phyloP scores from a whole-genome alignment of 768 basidiomycete genomes.

The Suillus decipiens region DNA sequence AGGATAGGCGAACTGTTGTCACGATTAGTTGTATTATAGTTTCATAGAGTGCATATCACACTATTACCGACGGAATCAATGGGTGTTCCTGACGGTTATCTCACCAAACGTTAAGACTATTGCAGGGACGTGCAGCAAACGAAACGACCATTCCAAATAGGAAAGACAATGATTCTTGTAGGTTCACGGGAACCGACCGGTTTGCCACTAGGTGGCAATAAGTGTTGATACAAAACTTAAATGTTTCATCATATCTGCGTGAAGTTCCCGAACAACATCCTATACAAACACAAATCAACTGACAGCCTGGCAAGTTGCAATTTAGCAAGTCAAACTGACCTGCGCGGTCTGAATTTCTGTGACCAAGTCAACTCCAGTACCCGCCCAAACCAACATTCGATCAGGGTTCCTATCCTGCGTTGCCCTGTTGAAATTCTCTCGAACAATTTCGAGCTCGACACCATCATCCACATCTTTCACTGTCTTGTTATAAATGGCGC shows the following conservation, averaged over 20 bases:
- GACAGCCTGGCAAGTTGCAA: slow-evolving; percentile 4
- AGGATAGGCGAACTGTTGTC: slow-evolving; percentile 15
- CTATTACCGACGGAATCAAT: slow-evolving; percentile 7
- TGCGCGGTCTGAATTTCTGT: slow-evolving; percentile 41
- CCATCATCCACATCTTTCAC: slow-evolving; percentile 58
- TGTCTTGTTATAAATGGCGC: slow-evolving; percentile 48
- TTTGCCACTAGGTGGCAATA: slow-evolving; percentile 19
- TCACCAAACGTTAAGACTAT: neutral
- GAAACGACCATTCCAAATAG: slow-evolving; percentile 2
- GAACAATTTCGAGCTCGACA: slow-evolving; percentile 42
- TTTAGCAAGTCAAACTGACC: slow-evolving; percentile 30
- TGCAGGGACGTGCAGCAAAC: slow-evolving; percentile 1
- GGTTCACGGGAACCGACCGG: neutral
- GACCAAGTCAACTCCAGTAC: slow-evolving; percentile 63
- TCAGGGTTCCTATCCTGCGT: slow-evolving; percentile 45
- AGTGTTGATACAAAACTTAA: slow-evolving; percentile 33
- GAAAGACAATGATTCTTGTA: neutral
- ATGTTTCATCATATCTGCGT: slow-evolving; percentile 43
- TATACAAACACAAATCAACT: slow-evolving; percentile 26
- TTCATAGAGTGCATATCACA: slow-evolving; percentile 11
- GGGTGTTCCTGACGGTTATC: neutral
- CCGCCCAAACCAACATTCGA: slow-evolving; percentile 68
- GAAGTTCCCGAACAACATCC: slow-evolving; percentile 58
- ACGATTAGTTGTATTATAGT: slow-evolving; percentile 25
- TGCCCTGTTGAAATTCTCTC: slow-evolving; percentile 48